Conservation (phyloP, 2,329 filamentous ascomycete species). For the Diaporthe amygdali region DNA sequence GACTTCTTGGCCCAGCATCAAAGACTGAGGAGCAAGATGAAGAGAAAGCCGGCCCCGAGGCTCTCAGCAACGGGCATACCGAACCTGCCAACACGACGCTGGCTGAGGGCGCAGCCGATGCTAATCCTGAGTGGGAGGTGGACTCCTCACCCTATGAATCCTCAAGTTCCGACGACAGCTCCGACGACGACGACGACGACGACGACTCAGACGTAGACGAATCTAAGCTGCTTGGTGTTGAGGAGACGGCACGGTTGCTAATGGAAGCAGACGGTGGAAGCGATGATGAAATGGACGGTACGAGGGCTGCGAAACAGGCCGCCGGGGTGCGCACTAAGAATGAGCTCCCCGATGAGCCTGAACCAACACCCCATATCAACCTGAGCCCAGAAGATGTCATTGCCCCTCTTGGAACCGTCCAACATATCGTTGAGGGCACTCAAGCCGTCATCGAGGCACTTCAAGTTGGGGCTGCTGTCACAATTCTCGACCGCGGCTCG, state of each 20-base stretch:
- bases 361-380: constrained; percentile 78
- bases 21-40: background rate
- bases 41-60: background rate
- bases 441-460: constrained; percentile 76
- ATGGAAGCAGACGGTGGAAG: constrained; percentile 84
- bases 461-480: constrained; percentile 74
- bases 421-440: constrained; percentile 79
- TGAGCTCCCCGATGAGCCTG: constrained; percentile 68
- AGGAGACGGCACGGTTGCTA: constrained; percentile 82
- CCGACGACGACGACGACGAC: constrained; percentile 61
- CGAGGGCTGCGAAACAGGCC: constrained; percentile 46
- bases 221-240: constrained; percentile 68
- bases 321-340: constrained; percentile 79
- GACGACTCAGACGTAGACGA: constrained; percentile 71
- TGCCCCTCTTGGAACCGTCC: constrained; percentile 74
- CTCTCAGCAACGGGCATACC: background rate
- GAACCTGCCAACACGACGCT: background rate
- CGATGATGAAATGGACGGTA: constrained; percentile 73
- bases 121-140: constrained; percentile 80
- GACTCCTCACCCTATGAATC: constrained; percentile 80
- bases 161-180: constrained; percentile 63
- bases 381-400: constrained; percentile 80
- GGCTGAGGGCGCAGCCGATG: constrained; percentile 14
- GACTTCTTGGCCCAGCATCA: constrained; percentile 24
- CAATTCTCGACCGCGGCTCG: constrained; percentile 84